Conservation (phyloP, 352 stramenopile species). For the Phytophthora citricola region DNA sequence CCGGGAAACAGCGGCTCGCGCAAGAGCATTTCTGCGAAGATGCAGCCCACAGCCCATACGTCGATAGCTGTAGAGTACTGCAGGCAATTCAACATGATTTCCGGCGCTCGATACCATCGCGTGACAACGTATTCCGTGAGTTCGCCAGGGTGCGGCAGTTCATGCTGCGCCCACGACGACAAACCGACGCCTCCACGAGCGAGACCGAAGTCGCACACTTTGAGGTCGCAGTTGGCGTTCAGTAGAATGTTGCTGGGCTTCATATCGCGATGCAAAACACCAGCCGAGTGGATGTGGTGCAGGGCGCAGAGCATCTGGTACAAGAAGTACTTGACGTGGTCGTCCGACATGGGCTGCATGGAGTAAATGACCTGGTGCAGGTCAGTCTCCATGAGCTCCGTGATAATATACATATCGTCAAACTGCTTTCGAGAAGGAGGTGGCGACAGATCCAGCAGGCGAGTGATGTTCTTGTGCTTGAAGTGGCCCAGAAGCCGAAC, state of each 20-base stretch:
- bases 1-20: slow-evolving; percentile 96
- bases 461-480: slow-evolving; percentile 94
- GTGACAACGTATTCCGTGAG: slow-evolving; percentile 76
- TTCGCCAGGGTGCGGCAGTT: slow-evolving; percentile 40
- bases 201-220: slow-evolving; percentile 82
- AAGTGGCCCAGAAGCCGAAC: slow-evolving; percentile 90
- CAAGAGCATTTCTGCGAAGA: slow-evolving; percentile 98
- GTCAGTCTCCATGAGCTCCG: slow-evolving; percentile 97
- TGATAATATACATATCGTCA: slow-evolving; percentile 97
- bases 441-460: slow-evolving; percentile 92
- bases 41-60: slow-evolving; percentile 96
- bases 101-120: slow-evolving; percentile 87
- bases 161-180: neutral
- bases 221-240: slow-evolving; percentile 84
- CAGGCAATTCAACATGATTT: slow-evolving; percentile 96
- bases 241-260: slow-evolving; percentile 86
- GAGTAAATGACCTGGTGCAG: slow-evolving; percentile 97
- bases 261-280: slow-evolving; percentile 83
- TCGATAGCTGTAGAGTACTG: slow-evolving; percentile 96
- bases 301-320: slow-evolving; percentile 85
- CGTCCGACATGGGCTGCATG: slow-evolving; percentile 89
- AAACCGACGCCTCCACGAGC: slow-evolving; percentile 64
- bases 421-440: slow-evolving; percentile 93
- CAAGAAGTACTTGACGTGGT: slow-evolving; percentile 87
- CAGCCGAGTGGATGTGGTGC: slow-evolving; percentile 96